These are phyloP conservation scores for Entomophthora muscae DNA, from an alignment of 371 early-diverging fungal genomes.

Conservation along the genomic window DNA sequence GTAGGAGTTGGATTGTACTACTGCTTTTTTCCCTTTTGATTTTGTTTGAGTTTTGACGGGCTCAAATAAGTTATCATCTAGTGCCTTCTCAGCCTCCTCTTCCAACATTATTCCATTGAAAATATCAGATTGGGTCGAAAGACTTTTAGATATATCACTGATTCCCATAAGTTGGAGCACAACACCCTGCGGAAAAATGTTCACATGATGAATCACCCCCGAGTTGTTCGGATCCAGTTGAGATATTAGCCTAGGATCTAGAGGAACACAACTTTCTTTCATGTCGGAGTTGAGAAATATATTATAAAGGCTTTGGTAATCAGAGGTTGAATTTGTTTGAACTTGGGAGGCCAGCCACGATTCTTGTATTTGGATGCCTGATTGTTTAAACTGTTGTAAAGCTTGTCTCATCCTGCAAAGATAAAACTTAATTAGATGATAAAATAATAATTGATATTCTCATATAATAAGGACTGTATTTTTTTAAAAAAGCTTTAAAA, in stretches of 20 bases:
- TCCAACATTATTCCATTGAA: neutral
- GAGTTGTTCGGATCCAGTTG: neutral
- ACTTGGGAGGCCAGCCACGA: neutral
- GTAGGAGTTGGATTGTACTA: neutral
- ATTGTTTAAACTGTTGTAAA: neutral
- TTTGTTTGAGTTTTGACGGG: neutral
- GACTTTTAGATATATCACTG: neutral
- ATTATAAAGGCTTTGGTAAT: neutral
- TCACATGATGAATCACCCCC: neutral
- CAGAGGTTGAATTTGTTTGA: neutral
- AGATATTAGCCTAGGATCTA: neutral
- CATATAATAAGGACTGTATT: too few relatives aligned
- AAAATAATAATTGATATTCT: too few relatives aligned
- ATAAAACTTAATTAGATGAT: too few relatives aligned
- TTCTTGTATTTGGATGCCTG: neutral
- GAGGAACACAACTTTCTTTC: neutral
- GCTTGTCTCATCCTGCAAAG: too few relatives aligned
- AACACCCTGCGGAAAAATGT: neutral
- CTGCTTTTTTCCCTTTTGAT: neutral
- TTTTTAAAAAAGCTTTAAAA: too few relatives aligned
- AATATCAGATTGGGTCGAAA: neutral
- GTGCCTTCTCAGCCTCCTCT: neutral
- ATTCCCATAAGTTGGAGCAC: neutral
- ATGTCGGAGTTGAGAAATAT: neutral
- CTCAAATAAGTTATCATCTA: neutral